Base-by-base conservation (phyloP, 2,329 filamentous ascomycete species). In the Rhynchosporium secalis region DNA sequence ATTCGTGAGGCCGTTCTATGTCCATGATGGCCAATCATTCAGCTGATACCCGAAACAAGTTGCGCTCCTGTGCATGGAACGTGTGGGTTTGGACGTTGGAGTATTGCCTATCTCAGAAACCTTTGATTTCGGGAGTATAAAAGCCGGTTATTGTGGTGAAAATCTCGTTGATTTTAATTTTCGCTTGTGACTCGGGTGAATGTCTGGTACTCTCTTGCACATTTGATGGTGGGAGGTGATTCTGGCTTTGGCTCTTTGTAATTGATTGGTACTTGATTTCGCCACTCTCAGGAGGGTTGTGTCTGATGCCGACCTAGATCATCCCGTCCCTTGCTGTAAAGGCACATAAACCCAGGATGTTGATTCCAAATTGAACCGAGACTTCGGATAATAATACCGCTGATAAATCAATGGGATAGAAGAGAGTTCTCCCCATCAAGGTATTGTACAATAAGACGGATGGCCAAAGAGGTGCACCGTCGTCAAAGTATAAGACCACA, bases 401-500 rank as follows among this genome's bases (percentile, higher is more conserved):
- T 13, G 36, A 28, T 29, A 33, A 8, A 20, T 51, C 9, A 29
- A 28, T 20, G 36, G n/a, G 38, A 41, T 40, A 38, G n/a, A 52
- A 12, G 52, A 41, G 13, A 43, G 20, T 43, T 56, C 52, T 8
- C 54, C n/a, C 52, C 52, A 54, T 60, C 57, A 60, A 63, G 56
- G 61, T 59, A 15, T 12, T 43, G 55, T 29, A 26, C 20, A 56
- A 58, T 60, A 33, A 51, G 55, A 47, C 45, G 48, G 29, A 51
- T 55, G 60, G 20, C 62, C 62, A 60, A 57, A 61, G 51, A 57
- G 62, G 59, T 60, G 46, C 38, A 38, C 41, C 49, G 15, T 40
- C 33, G 8, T 20, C 31, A 20, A 61, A 40, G 58, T 60, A 62
- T 62, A 60, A 58, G 59, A 55, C 40, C 12, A 31, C 26, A 12